A percentile compares a stretch with the other conserved stretches of the same genome.
These are phyloP conservation scores for Anisodus acutangulus DNA, from an alignment of 257 asterid genomes.

Conservation along the genomic window DNA sequence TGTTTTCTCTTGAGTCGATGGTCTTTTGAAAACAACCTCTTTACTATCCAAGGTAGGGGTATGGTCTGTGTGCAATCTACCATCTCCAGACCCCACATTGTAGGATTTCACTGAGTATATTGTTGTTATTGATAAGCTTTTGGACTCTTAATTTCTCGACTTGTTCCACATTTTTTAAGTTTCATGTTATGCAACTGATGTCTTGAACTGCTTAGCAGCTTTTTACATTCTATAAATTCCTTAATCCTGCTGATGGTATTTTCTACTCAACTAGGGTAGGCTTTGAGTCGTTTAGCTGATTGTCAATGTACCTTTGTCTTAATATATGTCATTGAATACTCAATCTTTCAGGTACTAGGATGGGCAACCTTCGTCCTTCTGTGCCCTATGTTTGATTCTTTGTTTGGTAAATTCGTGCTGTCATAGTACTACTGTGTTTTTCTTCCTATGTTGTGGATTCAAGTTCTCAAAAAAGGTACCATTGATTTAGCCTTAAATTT, in stretches of 20 bases:
- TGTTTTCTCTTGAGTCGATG: too few species aligned
- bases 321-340: not conserved
- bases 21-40: too few species aligned
- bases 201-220: not conserved
- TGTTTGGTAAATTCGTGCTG: not conserved
- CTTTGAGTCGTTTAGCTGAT: not conserved
- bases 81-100: too few species aligned
- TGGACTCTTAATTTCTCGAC: not conserved
- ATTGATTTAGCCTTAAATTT: not conserved
- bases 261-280: not conserved
- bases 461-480: not conserved
- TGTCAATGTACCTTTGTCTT: not conserved
- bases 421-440: not conserved
- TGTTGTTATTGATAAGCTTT: not conserved
- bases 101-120: too few species aligned
- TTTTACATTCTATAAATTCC: not conserved
- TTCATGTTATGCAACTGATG: not conserved
- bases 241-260: not conserved
- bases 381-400: not conserved
- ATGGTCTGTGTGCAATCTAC: too few species aligned
- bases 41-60: too few species aligned
- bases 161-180: not conserved
- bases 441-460: not conserved
- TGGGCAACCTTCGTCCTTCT: not conserved
- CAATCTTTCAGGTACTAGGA: not conserved